Percentiles rank a stretch among this genome's conserved stretches.
Conservation (phyloP, 176 grass and related monocot species). For the Typha latifolia region DNA sequence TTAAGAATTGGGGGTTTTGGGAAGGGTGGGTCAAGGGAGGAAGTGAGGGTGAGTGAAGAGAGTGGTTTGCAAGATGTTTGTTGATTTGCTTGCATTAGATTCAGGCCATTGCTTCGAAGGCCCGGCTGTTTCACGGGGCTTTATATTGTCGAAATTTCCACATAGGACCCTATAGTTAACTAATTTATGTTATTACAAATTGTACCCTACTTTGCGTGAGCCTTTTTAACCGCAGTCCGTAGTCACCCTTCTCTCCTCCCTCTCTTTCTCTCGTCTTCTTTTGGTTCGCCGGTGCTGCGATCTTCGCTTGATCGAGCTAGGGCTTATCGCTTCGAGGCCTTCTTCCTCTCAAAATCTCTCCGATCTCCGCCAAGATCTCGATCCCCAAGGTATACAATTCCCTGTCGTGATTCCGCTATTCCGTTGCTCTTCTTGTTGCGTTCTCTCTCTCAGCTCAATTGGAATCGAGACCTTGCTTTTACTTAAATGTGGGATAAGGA, state of each 20-base stretch:
- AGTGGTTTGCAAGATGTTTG: conserved; percentile 15
- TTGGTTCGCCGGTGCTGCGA: background rate
- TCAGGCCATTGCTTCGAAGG: background rate
- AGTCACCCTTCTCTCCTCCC: background rate
- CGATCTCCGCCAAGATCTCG: no score
- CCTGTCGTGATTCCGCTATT: no score
- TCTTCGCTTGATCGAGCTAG: background rate
- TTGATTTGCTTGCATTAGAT: conserved; percentile 23
- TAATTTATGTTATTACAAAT: no score
- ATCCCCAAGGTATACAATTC: no score
- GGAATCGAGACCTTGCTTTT: no score
- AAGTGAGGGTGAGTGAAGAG: background rate
- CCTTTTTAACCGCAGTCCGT: no score
- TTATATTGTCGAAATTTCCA: background rate
- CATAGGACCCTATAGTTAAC: background rate
- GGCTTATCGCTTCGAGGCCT: background rate
- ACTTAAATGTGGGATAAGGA: no score
- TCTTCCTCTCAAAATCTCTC: background rate
- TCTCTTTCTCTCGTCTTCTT: background rate
- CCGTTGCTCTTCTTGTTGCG: no score
- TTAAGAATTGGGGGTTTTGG: conserved; percentile 26
- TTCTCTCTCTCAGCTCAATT: no score
- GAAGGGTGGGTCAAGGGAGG: background rate
- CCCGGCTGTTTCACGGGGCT: no score
- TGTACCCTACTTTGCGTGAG: no score